phyloP scores from a whole-genome alignment of 2,329 filamentous ascomycete species.

The Ceratocystis variospora region DNA sequence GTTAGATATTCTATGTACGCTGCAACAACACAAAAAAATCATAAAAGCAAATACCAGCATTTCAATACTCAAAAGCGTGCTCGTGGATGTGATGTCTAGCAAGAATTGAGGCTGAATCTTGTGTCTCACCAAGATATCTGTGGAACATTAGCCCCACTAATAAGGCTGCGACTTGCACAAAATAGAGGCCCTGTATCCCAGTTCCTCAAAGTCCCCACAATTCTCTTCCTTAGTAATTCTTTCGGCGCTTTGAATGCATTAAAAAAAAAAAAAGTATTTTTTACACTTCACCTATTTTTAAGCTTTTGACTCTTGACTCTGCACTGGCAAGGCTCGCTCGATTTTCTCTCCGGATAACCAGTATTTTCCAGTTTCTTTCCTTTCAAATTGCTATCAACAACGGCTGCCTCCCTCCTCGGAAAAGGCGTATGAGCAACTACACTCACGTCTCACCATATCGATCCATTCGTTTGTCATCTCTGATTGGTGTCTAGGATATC shows the following conservation, averaged over 20 bases:
- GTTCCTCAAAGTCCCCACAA: not conserved
- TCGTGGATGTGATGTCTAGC: not conserved
- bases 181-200: not conserved
- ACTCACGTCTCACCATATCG: too few relatives aligned
- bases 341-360: not conserved
- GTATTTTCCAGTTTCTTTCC: too few relatives aligned
- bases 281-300: constrained; percentile 2
- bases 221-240: not conserved
- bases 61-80: not conserved
- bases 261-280: not conserved
- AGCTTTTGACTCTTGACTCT: not conserved
- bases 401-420: too few relatives aligned
- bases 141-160: not conserved
- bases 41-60: not conserved
- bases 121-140: not conserved
- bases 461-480: too few relatives aligned
- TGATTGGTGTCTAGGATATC: too few relatives aligned
- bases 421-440: too few relatives aligned
- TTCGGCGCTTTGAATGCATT: not conserved
- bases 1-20: not conserved
- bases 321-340: not conserved
- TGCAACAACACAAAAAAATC: not conserved
- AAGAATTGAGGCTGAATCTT: not conserved
- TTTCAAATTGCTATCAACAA: too few relatives aligned
- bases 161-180: not conserved